Percentiles rank a stretch among this genome's conserved stretches.
phyloP scores from a whole-genome alignment of 2,329 filamentous ascomycete genomes.

The Didymella arachidicola region DNA sequence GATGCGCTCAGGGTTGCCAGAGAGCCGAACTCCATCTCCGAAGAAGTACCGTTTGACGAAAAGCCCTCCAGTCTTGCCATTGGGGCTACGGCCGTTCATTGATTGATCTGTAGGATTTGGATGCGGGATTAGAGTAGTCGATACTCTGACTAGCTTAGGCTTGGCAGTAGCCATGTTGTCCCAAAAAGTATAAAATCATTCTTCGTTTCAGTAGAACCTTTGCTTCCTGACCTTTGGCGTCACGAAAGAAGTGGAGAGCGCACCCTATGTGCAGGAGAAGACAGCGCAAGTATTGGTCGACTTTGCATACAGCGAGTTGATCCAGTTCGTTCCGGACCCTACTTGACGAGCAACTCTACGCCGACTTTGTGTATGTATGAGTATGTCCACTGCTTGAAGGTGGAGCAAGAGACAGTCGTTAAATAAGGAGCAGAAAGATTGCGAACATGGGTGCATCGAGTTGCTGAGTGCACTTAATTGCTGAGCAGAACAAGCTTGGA shows the following conservation, averaged over 20 bases:
- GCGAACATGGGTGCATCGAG: not conserved
- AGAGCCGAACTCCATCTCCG: not conserved
- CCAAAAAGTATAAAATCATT: slow-evolving; percentile 24
- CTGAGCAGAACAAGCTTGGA: not conserved
- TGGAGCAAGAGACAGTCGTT: too few species aligned
- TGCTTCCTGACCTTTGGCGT: not conserved
- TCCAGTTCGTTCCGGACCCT: too few species aligned
- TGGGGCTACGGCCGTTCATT: not conserved
- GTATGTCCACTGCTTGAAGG: too few species aligned
- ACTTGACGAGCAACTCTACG: too few species aligned
- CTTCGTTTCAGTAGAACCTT: slow-evolving; percentile 1
- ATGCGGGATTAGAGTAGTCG: slow-evolving; percentile 6
- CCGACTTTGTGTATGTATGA: too few species aligned
- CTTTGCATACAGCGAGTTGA: too few species aligned
- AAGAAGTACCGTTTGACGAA: not conserved
- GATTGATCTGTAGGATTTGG: not conserved
- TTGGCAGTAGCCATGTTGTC: slow-evolving; percentile 1
- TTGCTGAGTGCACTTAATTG: not conserved
- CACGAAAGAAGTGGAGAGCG: not conserved
- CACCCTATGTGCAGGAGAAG: not conserved
- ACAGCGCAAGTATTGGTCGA: not conserved
- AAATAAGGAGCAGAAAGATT: too few species aligned
- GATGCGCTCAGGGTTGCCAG: slow-evolving; percentile 1
- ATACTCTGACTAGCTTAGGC: not conserved
- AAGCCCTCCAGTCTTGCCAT: not conserved